Base-by-base conservation (phyloP, 108 stramenopile genomes). In the Conticribra guillardii region DNA sequence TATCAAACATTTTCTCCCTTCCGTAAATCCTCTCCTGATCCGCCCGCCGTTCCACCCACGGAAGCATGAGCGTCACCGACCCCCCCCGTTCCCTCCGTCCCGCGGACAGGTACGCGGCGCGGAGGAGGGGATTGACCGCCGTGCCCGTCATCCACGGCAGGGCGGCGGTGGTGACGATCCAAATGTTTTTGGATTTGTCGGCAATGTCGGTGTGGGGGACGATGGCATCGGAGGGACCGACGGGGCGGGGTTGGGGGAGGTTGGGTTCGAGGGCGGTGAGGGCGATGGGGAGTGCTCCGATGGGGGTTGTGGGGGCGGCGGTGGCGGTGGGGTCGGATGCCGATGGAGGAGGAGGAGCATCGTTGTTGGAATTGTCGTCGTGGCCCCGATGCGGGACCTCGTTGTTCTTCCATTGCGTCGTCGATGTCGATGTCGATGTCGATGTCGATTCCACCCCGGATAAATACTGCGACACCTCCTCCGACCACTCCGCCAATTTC, bases 101-200 rank as follows among this genome's bases (percentile, higher is more conserved):
- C 0, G 37, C 41, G 0, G 85, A 76, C 52, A 96, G 73, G 73
- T 95, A 92, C 0, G 92, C 87, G 17, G 96, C 96, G 15, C 96
- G 82, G 1, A 95, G 71, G 0, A 96, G 78, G 23, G 96, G 96
- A 67, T 96, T 96, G 58, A 96, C 92, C 14, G 96, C 93, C 5
- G 96, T 96, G 7, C 96, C 96, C 34, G 96, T 96, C 86, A 88
- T 90, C 96, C 96, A 96, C 9, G 96, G 96, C 15, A 96, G 55
- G 2, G 92, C 61, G 16, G 93, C 96, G 0, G 96, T 94, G 5
- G 96, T 96, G 9, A 96, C 92, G 9, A 96, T 89, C 82, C 80
- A 87, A 52, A 96, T 89, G n/a, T 74, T 83, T 58, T 90, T 87
- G 15, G 84, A 80, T n/a, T 73, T 80, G 50, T 89, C 87, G 8